These are phyloP conservation scores for Phaffia australis DNA, from an alignment of 768 basidiomycete genomes.

Conservation along the genomic window DNA sequence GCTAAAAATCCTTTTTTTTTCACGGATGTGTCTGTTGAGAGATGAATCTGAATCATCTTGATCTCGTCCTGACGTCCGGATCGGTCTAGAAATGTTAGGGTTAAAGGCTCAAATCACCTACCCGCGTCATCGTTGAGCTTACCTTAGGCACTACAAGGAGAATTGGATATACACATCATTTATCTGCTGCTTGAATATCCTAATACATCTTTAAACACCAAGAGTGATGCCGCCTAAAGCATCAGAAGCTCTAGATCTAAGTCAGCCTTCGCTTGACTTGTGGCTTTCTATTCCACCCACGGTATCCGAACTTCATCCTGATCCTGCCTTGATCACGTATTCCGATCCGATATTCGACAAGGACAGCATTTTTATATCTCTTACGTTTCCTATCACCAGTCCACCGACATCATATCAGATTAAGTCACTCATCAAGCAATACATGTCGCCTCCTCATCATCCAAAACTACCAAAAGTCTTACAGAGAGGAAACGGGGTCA, in stretches of 20 bases:
- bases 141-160: too few species aligned
- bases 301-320: slow-evolving; percentile 36
- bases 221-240: slow-evolving; percentile 1
- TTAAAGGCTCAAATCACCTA: too few species aligned
- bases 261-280: slow-evolving; percentile 20
- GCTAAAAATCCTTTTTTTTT: too few species aligned
- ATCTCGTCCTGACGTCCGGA: too few species aligned
- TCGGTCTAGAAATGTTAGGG: too few species aligned
- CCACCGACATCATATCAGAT: slow-evolving; percentile 45
- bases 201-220: too few species aligned
- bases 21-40: too few species aligned
- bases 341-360: slow-evolving; percentile 57
- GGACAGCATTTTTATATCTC: slow-evolving; percentile 48
- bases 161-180: too few species aligned
- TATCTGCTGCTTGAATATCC: too few species aligned
- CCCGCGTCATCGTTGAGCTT: too few species aligned
- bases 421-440: slow-evolving; percentile 49
- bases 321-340: slow-evolving; percentile 60
- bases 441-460: slow-evolving; percentile 55
- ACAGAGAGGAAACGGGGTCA: slow-evolving; percentile 12
- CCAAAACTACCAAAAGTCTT: slow-evolving; percentile 7
- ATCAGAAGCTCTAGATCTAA: neutral
- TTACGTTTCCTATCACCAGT: slow-evolving; percentile 50
- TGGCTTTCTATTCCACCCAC: slow-evolving; percentile 5
- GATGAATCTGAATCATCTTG: too few species aligned